Evolutionary conservation across 495 filamentous ascomycete species (phyloP).

Genomic region (Apodospora peruviana): DNA sequence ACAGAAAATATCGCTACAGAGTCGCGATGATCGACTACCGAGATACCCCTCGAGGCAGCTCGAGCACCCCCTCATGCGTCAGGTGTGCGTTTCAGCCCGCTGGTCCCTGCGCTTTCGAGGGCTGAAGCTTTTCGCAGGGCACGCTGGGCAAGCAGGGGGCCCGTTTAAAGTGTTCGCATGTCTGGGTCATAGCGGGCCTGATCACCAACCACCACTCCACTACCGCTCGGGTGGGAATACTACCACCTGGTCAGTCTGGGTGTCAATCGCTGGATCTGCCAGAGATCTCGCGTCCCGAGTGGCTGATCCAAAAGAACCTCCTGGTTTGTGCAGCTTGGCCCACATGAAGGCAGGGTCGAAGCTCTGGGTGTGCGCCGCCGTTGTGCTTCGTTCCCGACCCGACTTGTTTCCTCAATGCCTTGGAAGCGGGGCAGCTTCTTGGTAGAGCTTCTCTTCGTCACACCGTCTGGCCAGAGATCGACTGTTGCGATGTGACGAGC

Average conservation of each 20-base stretch:
- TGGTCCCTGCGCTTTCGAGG: slow-evolving; percentile 16
- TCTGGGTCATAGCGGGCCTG: slow-evolving; percentile 18
- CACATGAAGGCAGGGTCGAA: too few species aligned
- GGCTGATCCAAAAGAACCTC: neutral
- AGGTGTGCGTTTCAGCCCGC: slow-evolving; percentile 12
- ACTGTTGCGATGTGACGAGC: neutral
- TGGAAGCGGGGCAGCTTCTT: neutral
- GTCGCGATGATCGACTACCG: slow-evolving; percentile 10
- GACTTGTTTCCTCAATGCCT: neutral
- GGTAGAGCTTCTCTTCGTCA: neutral
- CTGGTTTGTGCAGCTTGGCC: slow-evolving; percentile 3
- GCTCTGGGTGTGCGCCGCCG: neutral
- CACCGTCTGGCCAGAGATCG: too few species aligned
- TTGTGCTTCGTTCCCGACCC: neutral
- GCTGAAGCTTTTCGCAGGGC: neutral
- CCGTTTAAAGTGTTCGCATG: neutral
- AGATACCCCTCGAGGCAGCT: slow-evolving; percentile 1
- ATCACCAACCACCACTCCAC: slow-evolving; percentile 8
- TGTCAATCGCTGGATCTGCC: neutral
- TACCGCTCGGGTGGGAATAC: slow-evolving; percentile 1
- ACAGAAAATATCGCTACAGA: too few species aligned
- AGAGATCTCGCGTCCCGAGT: neutral
- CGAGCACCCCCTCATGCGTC: slow-evolving; percentile 3
- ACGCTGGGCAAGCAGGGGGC: neutral
- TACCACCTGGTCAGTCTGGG: neutral